A percentile compares a stretch with the other conserved stretches of the same genome.
Evolutionary conservation across 805 yeast genomes (phyloP).

Genomic region (Teunomyces lycoperdinae): DNA sequence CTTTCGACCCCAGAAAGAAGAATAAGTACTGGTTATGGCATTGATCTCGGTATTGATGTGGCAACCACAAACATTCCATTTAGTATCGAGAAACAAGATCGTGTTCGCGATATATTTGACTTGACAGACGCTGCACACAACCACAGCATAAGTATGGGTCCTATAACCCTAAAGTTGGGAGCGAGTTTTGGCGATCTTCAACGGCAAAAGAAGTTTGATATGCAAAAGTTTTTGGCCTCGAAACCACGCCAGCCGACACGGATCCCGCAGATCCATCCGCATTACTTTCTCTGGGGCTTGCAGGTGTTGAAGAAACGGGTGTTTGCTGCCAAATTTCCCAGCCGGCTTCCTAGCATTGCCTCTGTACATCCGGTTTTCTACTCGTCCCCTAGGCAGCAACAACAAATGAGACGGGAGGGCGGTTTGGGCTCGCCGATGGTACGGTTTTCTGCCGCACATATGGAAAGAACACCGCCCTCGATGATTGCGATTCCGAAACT

Average conservation of each 20-base stretch:
- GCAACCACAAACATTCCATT: constrained; percentile 28
- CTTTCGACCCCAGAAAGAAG: not conserved
- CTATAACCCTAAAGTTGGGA: not conserved
- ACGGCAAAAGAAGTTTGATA: not conserved
- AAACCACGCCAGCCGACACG: constrained; percentile 11
- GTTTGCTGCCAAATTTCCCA: constrained; percentile 14
- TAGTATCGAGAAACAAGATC: constrained; percentile 30
- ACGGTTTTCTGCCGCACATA: not conserved
- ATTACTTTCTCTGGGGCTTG: constrained; percentile 17
- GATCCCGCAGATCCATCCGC: constrained; percentile 24
- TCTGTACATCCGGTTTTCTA: constrained; percentile 30
- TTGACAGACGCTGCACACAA: not conserved
- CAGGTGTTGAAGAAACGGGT: constrained; percentile 18
- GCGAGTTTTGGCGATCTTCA: not conserved
- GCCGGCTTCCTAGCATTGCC: constrained; percentile 28
- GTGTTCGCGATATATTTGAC: constrained; percentile 23
- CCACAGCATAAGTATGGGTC: not conserved
- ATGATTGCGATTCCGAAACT: not conserved
- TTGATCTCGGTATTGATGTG: constrained; percentile 27
- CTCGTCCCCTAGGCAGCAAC: constrained; percentile 15
- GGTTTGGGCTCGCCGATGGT: not conserved
- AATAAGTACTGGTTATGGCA: constrained; percentile 22
- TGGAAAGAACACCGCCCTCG: not conserved
- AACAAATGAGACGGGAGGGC: not conserved
- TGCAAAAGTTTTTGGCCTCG: constrained; percentile 2